Percentiles rank a stretch among this genome's conserved stretches.
Conservation (phyloP, 2,329 filamentous ascomycete species). For the Exutisphaerella laricina region DNA sequence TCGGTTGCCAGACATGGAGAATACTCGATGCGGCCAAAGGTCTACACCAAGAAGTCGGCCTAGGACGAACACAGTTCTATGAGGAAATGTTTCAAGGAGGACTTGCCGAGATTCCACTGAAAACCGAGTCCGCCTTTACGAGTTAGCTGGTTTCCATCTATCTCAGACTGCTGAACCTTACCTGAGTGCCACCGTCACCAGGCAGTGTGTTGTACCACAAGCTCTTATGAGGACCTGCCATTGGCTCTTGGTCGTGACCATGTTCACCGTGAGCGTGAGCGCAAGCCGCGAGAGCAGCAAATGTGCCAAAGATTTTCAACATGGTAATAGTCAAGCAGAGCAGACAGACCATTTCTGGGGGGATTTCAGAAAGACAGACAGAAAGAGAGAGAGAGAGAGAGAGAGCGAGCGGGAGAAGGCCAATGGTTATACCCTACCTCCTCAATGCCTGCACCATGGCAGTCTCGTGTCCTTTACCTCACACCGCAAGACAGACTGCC, state of each 20-base stretch:
- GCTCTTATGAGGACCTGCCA: slow-evolving; percentile 63
- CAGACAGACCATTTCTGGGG: slow-evolving; percentile 3
- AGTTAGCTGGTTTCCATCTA: slow-evolving; percentile 1
- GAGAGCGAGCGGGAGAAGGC: background rate
- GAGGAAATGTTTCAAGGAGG: background rate
- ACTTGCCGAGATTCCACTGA: slow-evolving; percentile 67
- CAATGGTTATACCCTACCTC: background rate
- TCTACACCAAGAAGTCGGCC: slow-evolving; percentile 33
- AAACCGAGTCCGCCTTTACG: slow-evolving; percentile 72
- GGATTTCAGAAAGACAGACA: too few relatives aligned
- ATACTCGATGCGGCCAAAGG: slow-evolving; percentile 75
- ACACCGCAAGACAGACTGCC: slow-evolving; percentile 7
- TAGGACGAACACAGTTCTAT: background rate
- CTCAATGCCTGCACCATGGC: background rate
- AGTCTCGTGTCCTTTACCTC: slow-evolving; percentile 15
- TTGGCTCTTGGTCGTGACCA: slow-evolving; percentile 52
- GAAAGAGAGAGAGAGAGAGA: slow-evolving; percentile 6
- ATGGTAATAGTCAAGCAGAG: slow-evolving; percentile 13
- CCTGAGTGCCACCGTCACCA: slow-evolving; percentile 78
- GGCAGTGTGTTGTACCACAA: slow-evolving; percentile 80
- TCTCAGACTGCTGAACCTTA: slow-evolving; percentile 29
- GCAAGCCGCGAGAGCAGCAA: slow-evolving; percentile 40
- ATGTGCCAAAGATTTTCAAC: slow-evolving; percentile 20
- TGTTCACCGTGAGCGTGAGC: slow-evolving; percentile 53
- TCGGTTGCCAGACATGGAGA: slow-evolving; percentile 67